phyloP scores from a whole-genome alignment of 495 filamentous ascomycete genomes.

The Sporormia fimetaria region DNA sequence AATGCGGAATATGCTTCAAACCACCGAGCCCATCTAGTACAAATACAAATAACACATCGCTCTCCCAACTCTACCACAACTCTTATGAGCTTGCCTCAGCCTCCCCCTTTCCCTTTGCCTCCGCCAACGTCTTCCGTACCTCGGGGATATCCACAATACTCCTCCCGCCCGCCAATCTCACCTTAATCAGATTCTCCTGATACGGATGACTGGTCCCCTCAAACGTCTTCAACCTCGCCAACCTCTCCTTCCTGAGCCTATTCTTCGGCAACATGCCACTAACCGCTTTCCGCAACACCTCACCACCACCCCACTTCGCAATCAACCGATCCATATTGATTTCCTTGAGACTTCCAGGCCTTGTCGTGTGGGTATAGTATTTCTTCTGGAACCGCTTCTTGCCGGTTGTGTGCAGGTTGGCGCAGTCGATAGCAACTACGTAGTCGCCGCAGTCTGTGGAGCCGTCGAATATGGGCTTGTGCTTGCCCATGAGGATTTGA shows the following conservation, averaged over 20 bases:
- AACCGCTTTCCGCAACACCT: constrained; percentile 85
- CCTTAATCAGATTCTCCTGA: constrained; percentile 71
- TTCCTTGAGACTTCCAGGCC: constrained; percentile 72
- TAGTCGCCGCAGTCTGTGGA: constrained; percentile 98
- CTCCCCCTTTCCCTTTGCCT: constrained; percentile 12
- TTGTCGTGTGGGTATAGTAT: constrained; percentile 87
- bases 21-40: too few relatives aligned
- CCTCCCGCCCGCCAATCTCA: constrained; percentile 31
- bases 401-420: constrained; percentile 75
- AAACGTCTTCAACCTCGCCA: constrained; percentile 90
- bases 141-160: constrained; percentile 34
- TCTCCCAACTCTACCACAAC: neutral
- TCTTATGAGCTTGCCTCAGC: constrained; percentile 1
- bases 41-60: neutral
- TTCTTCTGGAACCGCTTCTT: constrained; percentile 86
- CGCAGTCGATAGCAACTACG: constrained; percentile 84
- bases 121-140: constrained; percentile 33
- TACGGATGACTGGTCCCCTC: constrained; percentile 86
- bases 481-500: constrained; percentile 90
- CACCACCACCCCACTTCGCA: constrained; percentile 84
- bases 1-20: too few relatives aligned
- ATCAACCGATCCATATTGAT: constrained; percentile 94
- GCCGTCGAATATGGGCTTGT: constrained; percentile 94
- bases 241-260: constrained; percentile 66
- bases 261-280: constrained; percentile 98